Base-by-base conservation (phyloP, 177 flowering plant genomes). In the Vitis hybrid region DNA sequence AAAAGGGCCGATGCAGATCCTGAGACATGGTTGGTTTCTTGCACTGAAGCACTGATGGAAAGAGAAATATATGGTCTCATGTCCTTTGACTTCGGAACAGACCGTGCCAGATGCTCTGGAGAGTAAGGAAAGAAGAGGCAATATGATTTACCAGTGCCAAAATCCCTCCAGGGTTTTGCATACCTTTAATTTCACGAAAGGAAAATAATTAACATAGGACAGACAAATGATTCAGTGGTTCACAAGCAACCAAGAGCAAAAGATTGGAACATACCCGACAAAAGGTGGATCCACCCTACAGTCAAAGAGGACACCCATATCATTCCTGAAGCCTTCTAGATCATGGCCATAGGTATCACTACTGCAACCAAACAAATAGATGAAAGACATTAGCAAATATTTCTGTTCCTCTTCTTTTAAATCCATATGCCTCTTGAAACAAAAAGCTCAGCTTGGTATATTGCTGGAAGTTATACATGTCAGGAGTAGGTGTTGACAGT, bases 91-190 rank as follows among this genome's bases (percentile, higher is more conserved):
- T 74, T 82, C 29, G 85, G 84, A 48, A 79, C 19, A 22, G 88
- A 78, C 51, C 49, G 86, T 9, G 74, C 85, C 84, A 91, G 76
- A 78, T 90, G 89, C 76, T 90, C 90, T 6, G 98, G 97, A 26
- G 92, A 80, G 82, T 86, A 82, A 48, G 98, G 98, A 77, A 84
- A 88, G 79, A 93, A 91, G 61, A 91, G 86, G 78, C 98, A 93
- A 72, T 79, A 90, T 55, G 76, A 76, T 20, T 74, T 74, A 31
- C 90, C 90, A 65, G 79, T 74, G 61, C 77, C 82, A 68, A 71
- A 83, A 80, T 93, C 97, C 74, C 68, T 78, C 95, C 95, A 88
- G 65, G 97, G 87, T 73, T 85, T 87, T 60, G 86, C 83, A 82
- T 84, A 81, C 71, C 97, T 90, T 62, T 63, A 79, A 31, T 57